Percentiles rank a stretch among this genome's conserved stretches.
Evolutionary conservation across 2,329 filamentous ascomycete species (phyloP).

Genomic region (Zasmidium citrigriseum): DNA sequence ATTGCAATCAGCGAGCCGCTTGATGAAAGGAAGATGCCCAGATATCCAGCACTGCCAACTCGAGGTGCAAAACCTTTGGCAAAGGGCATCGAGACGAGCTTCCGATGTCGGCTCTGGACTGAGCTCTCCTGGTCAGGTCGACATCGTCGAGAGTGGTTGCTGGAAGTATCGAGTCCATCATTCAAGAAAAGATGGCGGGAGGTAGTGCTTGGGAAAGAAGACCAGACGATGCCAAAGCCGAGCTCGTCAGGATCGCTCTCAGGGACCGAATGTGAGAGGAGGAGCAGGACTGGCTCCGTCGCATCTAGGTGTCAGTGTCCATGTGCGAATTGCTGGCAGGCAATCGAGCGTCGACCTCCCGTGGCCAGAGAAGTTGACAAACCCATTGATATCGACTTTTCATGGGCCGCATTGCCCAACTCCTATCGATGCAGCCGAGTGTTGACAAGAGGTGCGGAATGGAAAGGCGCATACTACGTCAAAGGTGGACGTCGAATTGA

Average conservation of each 20-base stretch:
- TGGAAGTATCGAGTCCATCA: background rate
- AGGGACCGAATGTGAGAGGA: too few relatives aligned
- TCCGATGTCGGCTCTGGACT: background rate
- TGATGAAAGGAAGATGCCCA: background rate
- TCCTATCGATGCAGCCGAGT: background rate
- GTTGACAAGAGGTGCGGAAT: background rate
- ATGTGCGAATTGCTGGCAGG: background rate
- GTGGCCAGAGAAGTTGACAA: too few relatives aligned
- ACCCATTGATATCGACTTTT: too few relatives aligned
- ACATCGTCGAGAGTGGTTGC: background rate
- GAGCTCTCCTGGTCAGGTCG: background rate
- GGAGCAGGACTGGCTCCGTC: too few relatives aligned
- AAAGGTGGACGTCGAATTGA: background rate
- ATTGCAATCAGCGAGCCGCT: background rate
- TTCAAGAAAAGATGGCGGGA: background rate
- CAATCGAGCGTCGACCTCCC: too few relatives aligned
- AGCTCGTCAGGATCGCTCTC: too few relatives aligned
- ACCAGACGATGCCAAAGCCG: too few relatives aligned
- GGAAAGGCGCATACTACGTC: background rate
- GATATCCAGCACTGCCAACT: background rate
- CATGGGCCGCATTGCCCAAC: too few relatives aligned
- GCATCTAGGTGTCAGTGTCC: background rate
- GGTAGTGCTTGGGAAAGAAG: background rate
- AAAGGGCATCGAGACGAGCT: background rate
- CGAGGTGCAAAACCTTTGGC: background rate